Percentiles rank a stretch among this genome's conserved stretches.
These are phyloP conservation scores for Onygenales sp. DNA, from an alignment of 2,329 filamentous ascomycete genomes.

Conservation along the genomic window DNA sequence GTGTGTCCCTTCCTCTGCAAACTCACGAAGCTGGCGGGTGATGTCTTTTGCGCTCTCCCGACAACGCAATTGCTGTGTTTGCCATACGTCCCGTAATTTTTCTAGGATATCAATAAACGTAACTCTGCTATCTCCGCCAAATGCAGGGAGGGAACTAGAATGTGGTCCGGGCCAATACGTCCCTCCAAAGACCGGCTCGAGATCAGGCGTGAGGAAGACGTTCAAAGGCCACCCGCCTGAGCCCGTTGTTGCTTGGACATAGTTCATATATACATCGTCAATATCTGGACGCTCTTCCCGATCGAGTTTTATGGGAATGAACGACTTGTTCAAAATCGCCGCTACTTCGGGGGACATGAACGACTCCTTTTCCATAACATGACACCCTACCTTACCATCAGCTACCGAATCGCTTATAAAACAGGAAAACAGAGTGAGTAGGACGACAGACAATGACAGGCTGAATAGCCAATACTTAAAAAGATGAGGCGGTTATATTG, in stretches of 20 bases:
- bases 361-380: slow-evolving; percentile 87
- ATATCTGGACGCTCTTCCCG: slow-evolving; percentile 89
- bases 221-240: slow-evolving; percentile 92
- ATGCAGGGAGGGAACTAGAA: slow-evolving; percentile 37
- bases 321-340: slow-evolving; percentile 70
- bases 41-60: slow-evolving; percentile 76
- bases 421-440: not conserved
- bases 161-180: slow-evolving; percentile 89
- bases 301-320: slow-evolving; percentile 88
- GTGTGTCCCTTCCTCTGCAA: slow-evolving; percentile 75
- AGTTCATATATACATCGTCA: slow-evolving; percentile 97
- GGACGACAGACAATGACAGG: slow-evolving; percentile 72
- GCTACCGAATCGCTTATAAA: slow-evolving; percentile 9
- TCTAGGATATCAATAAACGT: slow-evolving; percentile 74
- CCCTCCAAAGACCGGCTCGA: slow-evolving; percentile 90
- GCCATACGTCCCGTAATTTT: slow-evolving; percentile 69
- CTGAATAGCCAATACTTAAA: slow-evolving; percentile 86
- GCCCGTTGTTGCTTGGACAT: slow-evolving; percentile 84
- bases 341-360: slow-evolving; percentile 79
- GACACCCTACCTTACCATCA: slow-evolving; percentile 50
- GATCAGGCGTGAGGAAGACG: slow-evolving; percentile 86
- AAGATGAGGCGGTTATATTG: slow-evolving; percentile 82
- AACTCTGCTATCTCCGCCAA: slow-evolving; percentile 46
- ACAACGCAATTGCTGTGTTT: slow-evolving; percentile 72
- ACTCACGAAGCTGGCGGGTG: slow-evolving; percentile 69